These are phyloP conservation scores for Micractinium sp. DNA, from an alignment of 139 green algal species.

Conservation along the genomic window DNA sequence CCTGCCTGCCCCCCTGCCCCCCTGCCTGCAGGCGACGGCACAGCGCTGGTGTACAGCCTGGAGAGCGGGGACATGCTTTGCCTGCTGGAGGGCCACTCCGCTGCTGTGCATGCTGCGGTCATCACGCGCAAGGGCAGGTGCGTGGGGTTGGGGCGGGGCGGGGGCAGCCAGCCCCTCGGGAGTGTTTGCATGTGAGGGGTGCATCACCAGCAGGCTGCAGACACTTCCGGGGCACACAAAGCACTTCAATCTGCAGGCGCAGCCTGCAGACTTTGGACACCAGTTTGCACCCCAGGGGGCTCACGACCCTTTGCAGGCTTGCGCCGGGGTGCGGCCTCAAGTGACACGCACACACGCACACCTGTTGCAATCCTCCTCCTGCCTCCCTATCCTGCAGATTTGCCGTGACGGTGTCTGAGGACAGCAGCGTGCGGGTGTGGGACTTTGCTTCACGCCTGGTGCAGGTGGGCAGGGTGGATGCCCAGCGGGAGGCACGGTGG, in stretches of 20 bases:
- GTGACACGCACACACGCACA: too few relatives aligned
- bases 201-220: too few relatives aligned
- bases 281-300: too few relatives aligned
- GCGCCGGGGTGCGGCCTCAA: too few relatives aligned
- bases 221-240: too few relatives aligned
- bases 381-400: constrained; percentile 34
- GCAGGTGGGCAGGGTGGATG: neutral
- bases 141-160: too few relatives aligned
- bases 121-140: constrained; percentile 61
- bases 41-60: constrained; percentile 38
- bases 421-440: constrained; percentile 59
- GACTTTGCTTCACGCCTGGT: constrained; percentile 44
- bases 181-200: too few relatives aligned
- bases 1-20: neutral
- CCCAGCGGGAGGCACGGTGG: neutral
- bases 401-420: constrained; percentile 58
- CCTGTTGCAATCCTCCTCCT: neutral
- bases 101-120: constrained; percentile 57
- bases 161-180: too few relatives aligned
- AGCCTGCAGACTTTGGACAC: too few relatives aligned
- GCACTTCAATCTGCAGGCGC: too few relatives aligned
- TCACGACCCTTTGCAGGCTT: too few relatives aligned
- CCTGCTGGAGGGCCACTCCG: constrained; percentile 75
- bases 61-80: constrained; percentile 43
- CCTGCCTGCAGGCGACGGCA: constrained; percentile 37